These are phyloP conservation scores for Papilionanthe hybrid DNA, from an alignment of 116 monocot species.

Conservation along the genomic window DNA sequence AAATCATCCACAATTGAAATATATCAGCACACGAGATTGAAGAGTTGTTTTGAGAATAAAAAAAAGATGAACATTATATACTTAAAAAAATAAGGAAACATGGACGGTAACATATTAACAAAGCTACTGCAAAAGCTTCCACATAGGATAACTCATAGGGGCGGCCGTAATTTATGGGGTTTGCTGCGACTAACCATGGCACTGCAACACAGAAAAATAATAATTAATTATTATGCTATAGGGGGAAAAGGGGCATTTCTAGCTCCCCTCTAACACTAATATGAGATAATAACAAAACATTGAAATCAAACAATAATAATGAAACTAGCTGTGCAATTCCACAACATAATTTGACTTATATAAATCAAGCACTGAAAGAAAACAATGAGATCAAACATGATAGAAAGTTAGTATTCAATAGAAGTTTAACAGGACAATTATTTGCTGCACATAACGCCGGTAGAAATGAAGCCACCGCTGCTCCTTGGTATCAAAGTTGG, in stretches of 20 bases:
- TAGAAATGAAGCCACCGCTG: background rate
- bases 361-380: background rate
- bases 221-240: background rate
- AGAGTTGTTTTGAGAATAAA: background rate
- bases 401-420: background rate
- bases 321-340: background rate
- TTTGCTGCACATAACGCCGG: background rate
- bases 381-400: conserved; percentile 2
- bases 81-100: no score
- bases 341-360: background rate
- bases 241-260: background rate
- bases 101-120: conserved; percentile 76
- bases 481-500: background rate
- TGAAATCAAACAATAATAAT: background rate
- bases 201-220: conserved; percentile 43
- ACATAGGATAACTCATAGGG: conserved; percentile 95
- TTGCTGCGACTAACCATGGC: conserved; percentile 99
- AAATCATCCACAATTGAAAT: background rate
- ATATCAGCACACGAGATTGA: conserved; percentile 2
- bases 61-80: background rate
- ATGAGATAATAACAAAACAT: background rate
- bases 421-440: background rate
- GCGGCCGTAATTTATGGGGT: conserved; percentile 95
- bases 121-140: conserved; percentile 88
- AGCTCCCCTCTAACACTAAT: background rate